Percentiles rank a stretch among this genome's conserved stretches.
These are phyloP conservation scores for Secale cereale DNA, from an alignment of 176 grass and related monocot genomes.

Conservation along the genomic window DNA sequence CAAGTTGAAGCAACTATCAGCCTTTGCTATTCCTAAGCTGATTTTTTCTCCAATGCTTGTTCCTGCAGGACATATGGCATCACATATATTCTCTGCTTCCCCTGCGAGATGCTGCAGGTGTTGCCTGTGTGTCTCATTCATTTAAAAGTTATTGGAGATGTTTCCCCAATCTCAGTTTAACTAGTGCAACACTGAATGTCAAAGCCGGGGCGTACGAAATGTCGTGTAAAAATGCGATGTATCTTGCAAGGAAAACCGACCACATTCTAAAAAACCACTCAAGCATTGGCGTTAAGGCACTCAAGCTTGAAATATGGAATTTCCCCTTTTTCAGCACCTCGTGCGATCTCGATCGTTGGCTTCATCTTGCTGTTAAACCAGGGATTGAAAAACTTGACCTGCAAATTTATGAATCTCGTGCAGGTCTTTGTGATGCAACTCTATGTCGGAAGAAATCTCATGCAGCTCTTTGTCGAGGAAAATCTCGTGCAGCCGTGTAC, in stretches of 20 bases:
- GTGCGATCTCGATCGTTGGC: background rate
- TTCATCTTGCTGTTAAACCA: background rate
- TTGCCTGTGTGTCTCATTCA: background rate
- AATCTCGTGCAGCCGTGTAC: background rate
- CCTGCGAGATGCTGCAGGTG: conserved; percentile 12
- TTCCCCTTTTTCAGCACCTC: background rate
- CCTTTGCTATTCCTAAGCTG: background rate
- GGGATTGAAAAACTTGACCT: background rate
- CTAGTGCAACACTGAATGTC: too few species aligned
- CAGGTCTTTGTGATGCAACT: too few species aligned
- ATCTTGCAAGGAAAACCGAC: background rate
- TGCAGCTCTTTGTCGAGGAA: too few species aligned
- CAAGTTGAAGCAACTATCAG: background rate
- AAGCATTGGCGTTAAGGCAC: background rate
- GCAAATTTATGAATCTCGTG: too few species aligned
- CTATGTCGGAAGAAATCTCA: too few species aligned
- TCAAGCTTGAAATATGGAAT: background rate
- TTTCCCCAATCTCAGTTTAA: background rate
- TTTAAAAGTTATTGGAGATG: background rate
- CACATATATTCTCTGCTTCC: background rate
- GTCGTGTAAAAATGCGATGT: background rate
- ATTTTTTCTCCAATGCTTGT: background rate
- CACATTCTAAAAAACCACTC: background rate
- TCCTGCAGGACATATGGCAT: background rate
- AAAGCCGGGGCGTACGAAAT: too few species aligned